Evolutionary conservation across 1,284 basidiomycete genomes (phyloP).

Genomic region (Coniferiporia sulphurascens): DNA sequence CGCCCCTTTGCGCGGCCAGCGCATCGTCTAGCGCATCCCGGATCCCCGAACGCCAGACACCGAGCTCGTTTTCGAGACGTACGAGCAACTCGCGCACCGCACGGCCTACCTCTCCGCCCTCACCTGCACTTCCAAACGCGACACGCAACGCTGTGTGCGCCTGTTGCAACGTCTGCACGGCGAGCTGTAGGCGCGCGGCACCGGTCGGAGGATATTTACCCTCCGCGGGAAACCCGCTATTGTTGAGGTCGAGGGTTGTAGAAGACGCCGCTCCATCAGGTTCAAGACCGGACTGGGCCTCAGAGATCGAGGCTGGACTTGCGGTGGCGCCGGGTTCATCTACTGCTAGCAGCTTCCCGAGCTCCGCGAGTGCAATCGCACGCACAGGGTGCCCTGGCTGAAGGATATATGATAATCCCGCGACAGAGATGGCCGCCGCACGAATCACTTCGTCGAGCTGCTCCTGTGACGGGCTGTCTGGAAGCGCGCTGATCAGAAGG

Average conservation of each 20-base stretch:
- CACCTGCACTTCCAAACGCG: conserved; percentile 57
- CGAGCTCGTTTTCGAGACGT: conserved; percentile 62
- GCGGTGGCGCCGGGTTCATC: conserved; percentile 52
- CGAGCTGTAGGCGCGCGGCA: conserved; percentile 53
- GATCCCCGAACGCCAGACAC: conserved; percentile 56
- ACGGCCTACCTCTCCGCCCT: conserved; percentile 57
- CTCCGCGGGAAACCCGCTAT: not conserved
- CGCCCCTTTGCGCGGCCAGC: not conserved
- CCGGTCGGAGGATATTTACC: conserved; percentile 59
- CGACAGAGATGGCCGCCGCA: conserved; percentile 50
- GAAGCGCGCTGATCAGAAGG: conserved; percentile 53
- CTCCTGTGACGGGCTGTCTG: conserved; percentile 36
- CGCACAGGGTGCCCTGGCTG: conserved; percentile 73
- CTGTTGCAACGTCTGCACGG: conserved; percentile 55
- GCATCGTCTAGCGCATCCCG: conserved; percentile 42
- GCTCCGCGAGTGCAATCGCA: conserved; percentile 71
- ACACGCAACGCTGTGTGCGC: conserved; percentile 56
- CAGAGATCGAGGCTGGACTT: conserved; percentile 9
- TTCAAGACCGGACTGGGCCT: conserved; percentile 1
- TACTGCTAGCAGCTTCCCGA: conserved; percentile 76
- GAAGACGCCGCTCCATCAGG: not conserved
- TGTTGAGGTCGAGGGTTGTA: not conserved
- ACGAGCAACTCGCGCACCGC: conserved; percentile 52
- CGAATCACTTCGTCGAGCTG: conserved; percentile 59
- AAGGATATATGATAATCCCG: conserved; percentile 54